phyloP scores from a whole-genome alignment of 176 grass and related monocot species.

The Panicum miliaceum region DNA sequence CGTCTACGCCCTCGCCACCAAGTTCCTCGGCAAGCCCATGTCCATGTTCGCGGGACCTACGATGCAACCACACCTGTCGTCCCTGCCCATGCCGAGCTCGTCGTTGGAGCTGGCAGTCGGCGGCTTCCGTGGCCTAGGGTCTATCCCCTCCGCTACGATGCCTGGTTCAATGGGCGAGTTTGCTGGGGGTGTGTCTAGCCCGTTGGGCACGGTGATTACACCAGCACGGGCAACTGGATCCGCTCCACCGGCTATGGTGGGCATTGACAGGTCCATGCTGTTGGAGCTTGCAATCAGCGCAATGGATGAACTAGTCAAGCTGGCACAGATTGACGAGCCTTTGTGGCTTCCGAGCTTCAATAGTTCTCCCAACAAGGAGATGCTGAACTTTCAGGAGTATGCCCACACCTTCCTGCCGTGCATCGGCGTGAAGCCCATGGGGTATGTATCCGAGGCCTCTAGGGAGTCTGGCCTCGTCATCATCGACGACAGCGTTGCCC shows the following conservation, averaged over 20 bases:
- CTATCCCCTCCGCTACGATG: conserved; percentile 34
- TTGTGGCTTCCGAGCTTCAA: conserved; percentile 67
- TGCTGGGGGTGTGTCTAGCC: conserved; percentile 50
- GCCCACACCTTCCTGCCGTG: conserved; percentile 52
- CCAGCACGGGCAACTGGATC: conserved; percentile 44
- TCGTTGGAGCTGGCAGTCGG: conserved; percentile 74
- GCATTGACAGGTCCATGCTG: conserved; percentile 68
- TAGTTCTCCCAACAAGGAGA: conserved; percentile 45
- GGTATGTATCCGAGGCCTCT: conserved; percentile 79
- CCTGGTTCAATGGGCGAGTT: conserved; percentile 57
- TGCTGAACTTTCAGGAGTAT: conserved; percentile 87
- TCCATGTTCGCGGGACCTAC: conserved; percentile 27
- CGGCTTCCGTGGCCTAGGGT: conserved; percentile 48
- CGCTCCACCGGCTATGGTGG: conserved; percentile 21
- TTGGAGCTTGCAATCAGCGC: conserved; percentile 78
- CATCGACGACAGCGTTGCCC: conserved; percentile 67
- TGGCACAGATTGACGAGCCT: conserved; percentile 81
- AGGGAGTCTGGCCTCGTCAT: conserved; percentile 73
- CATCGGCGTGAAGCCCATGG: conserved; percentile 62
- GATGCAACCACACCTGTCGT: conserved; percentile 44
- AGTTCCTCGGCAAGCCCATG: conserved; percentile 84
- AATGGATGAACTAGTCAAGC: conserved; percentile 91
- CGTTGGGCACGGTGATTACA: conserved; percentile 73
- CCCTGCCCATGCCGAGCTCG: conserved; percentile 65
- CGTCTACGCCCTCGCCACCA: conserved; percentile 72